Evolutionary conservation across 2,329 filamentous ascomycete species (phyloP).

Genomic region (Huntiella moniliformis): DNA sequence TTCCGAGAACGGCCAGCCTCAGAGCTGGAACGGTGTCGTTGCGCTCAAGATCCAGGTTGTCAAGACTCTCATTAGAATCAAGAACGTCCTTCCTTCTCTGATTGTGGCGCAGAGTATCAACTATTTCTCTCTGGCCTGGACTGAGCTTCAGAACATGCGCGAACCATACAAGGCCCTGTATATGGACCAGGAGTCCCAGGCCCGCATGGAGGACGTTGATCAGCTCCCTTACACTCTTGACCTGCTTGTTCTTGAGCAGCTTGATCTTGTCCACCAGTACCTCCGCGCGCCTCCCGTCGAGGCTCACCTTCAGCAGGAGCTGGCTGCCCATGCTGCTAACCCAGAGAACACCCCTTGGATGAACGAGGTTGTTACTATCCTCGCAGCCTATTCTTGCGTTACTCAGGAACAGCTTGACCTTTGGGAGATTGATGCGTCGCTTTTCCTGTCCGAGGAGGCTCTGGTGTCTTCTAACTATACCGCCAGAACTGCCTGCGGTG

Average conservation of each 20-base stretch:
- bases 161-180: slow-evolving; percentile 64
- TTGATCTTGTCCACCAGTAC: slow-evolving; percentile 87
- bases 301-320: slow-evolving; percentile 67
- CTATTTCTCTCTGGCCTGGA: slow-evolving; percentile 78
- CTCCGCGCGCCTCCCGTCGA: slow-evolving; percentile 76
- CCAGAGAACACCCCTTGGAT: slow-evolving; percentile 60
- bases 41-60: slow-evolving; percentile 86
- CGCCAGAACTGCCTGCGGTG: slow-evolving; percentile 76
- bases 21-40: slow-evolving; percentile 62
- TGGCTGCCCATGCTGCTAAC: slow-evolving; percentile 36
- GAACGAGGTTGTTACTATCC: slow-evolving; percentile 68
- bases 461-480: slow-evolving; percentile 94
- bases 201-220: slow-evolving; percentile 75
- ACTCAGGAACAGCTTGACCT: slow-evolving; percentile 82
- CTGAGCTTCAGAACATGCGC: slow-evolving; percentile 60
- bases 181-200: slow-evolving; percentile 68
- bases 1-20: slow-evolving; percentile 31
- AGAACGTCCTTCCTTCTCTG: slow-evolving; percentile 62
- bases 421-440: slow-evolving; percentile 91
- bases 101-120: slow-evolving; percentile 65
- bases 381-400: slow-evolving; percentile 73
- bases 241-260: slow-evolving; percentile 78
- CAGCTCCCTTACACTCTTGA: slow-evolving; percentile 87
- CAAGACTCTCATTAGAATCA: slow-evolving; percentile 80
- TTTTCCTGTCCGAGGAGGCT: slow-evolving; percentile 88